phyloP scores from a whole-genome alignment of 2,329 filamentous ascomycete genomes.

The Ophiostoma angusticollis region DNA sequence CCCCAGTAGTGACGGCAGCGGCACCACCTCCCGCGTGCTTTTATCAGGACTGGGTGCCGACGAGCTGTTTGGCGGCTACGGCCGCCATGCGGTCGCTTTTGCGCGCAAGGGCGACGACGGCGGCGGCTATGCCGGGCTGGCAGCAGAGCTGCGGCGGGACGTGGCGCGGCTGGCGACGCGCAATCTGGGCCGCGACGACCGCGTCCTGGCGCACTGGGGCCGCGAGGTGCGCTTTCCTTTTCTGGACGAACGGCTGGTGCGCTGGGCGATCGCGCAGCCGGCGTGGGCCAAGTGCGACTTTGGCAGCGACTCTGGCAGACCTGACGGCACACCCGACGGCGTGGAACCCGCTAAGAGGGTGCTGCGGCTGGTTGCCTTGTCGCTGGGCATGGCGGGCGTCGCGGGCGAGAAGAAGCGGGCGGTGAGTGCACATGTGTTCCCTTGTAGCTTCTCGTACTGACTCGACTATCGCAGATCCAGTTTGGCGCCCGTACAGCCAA shows the following conservation, averaged over 20 bases:
- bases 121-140: slow-evolving; percentile 54
- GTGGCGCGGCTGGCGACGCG: slow-evolving; percentile 75
- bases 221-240: slow-evolving; percentile 84
- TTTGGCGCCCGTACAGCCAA: slow-evolving; percentile 75
- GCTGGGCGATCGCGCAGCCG: slow-evolving; percentile 60
- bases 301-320: slow-evolving; percentile 29
- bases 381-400: slow-evolving; percentile 57
- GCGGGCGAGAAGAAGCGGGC: slow-evolving; percentile 88
- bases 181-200: slow-evolving; percentile 90
- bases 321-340: too few species aligned
- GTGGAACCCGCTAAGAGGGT: slow-evolving; percentile 73
- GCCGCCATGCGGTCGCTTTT: slow-evolving; percentile 69
- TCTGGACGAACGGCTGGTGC: slow-evolving; percentile 76
- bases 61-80: slow-evolving; percentile 90
- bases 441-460: background rate
- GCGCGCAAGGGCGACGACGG: slow-evolving; percentile 53
- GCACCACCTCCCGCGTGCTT: slow-evolving; percentile 64
- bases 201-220: slow-evolving; percentile 79
- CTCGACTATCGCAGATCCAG: slow-evolving; percentile 55
- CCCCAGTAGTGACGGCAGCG: background rate
- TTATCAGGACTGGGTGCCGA: slow-evolving; percentile 90
- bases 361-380: slow-evolving; percentile 62
- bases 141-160: slow-evolving; percentile 76
- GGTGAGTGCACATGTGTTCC: slow-evolving; percentile 33
- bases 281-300: slow-evolving; percentile 88